Evolutionary conservation across 768 basidiomycete species (phyloP).

Genomic region (Serendipita sp.): DNA sequence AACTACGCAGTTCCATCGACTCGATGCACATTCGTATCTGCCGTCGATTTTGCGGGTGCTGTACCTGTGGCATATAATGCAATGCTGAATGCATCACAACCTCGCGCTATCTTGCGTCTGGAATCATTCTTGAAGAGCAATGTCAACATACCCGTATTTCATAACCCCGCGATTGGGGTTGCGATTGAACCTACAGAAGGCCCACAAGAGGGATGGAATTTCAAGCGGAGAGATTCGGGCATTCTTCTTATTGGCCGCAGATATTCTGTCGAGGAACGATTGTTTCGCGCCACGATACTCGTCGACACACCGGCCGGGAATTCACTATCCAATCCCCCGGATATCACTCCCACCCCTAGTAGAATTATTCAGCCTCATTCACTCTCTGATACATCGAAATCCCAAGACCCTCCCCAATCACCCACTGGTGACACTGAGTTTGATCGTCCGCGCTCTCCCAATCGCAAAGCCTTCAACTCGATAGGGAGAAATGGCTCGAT

Average conservation of each 20-base stretch:
- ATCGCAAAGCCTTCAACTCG: not conserved
- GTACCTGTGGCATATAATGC: slow-evolving; percentile 75
- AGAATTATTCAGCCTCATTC: not conserved
- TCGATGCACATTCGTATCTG: slow-evolving; percentile 65
- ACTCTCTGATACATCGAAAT: not conserved
- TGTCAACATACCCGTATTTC: slow-evolving; percentile 47
- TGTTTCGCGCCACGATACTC: slow-evolving; percentile 16
- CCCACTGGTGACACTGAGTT: not conserved
- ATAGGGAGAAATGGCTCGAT: not conserved
- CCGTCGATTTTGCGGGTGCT: slow-evolving; percentile 73
- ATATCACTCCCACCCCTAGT: slow-evolving; percentile 1
- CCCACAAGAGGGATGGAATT: slow-evolving; percentile 8
- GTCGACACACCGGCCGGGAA: not conserved
- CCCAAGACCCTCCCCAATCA: not conserved
- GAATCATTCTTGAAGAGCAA: slow-evolving; percentile 55
- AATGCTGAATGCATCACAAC: slow-evolving; percentile 64
- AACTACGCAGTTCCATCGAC: slow-evolving; percentile 91
- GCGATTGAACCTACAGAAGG: slow-evolving; percentile 9
- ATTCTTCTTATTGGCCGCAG: slow-evolving; percentile 8
- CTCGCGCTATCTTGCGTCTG: slow-evolving; percentile 51
- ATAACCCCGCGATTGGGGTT: slow-evolving; percentile 49
- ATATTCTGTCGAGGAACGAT: slow-evolving; percentile 5
- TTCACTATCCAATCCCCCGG: not conserved
- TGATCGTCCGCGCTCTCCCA: not conserved
- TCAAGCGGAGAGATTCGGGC: slow-evolving; percentile 8